phyloP scores from a whole-genome alignment of 2,329 filamentous ascomycete genomes.

The Penicillium janthinellum region DNA sequence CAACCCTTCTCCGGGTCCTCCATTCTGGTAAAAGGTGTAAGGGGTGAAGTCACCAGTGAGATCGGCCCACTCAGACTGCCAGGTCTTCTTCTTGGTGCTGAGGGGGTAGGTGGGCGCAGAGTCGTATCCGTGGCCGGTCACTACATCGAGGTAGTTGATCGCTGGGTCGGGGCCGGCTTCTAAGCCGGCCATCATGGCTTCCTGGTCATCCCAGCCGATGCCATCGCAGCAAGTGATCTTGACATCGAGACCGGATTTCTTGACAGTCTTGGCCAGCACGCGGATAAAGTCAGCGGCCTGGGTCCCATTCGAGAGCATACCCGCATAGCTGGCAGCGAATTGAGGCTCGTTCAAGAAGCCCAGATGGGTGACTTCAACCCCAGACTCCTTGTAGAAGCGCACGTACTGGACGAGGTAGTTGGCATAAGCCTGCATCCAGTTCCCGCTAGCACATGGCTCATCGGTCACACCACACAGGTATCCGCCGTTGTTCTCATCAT shows the following conservation, averaged over 20 bases:
- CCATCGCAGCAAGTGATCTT: conserved; percentile 51
- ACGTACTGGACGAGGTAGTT: conserved; percentile 53
- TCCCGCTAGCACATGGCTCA: conserved; percentile 43
- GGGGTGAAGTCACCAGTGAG: conserved; percentile 49
- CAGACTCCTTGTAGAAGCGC: conserved; percentile 45
- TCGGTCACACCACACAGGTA: conserved; percentile 50
- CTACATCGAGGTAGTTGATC: conserved; percentile 42
- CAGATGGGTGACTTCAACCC: conserved; percentile 46
- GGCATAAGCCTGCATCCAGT: conserved; percentile 55
- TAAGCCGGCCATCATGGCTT: conserved; percentile 41
- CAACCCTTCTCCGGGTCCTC: conserved; percentile 54
- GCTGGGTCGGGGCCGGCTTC: conserved; percentile 33
- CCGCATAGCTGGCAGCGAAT: conserved; percentile 16
- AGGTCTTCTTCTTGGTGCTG: conserved; percentile 48
- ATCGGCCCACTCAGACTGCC: conserved; percentile 57
- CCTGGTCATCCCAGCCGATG: conserved; percentile 46
- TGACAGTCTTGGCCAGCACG: conserved; percentile 46
- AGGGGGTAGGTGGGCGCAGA: conserved; percentile 45
- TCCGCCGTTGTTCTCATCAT: conserved; percentile 46
- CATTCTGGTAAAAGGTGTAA: conserved; percentile 49
- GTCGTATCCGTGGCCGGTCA: conserved; percentile 48
- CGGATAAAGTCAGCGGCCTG: conserved; percentile 57
- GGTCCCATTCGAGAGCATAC: conserved; percentile 49
- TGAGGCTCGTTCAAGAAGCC: conserved; percentile 53
- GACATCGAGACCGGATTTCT: conserved; percentile 40